Percentiles rank a stretch among this genome's conserved stretches.
Evolutionary conservation across 352 stramenopile genomes (phyloP).

Genomic region (Phytophthora hibernalis): DNA sequence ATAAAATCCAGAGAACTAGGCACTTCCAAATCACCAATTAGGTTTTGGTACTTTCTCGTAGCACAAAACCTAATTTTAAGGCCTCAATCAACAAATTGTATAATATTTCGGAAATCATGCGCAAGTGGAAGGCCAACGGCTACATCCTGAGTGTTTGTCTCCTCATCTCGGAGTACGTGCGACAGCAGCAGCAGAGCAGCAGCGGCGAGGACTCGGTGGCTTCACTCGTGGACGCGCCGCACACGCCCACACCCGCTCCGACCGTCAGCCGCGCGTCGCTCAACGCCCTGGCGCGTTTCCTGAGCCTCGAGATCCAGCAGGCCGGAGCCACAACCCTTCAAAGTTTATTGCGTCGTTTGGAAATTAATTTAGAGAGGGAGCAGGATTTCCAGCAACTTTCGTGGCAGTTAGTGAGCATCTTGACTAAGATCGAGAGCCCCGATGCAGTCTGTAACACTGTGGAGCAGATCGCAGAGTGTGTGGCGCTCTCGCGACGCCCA

Average conservation of each 20-base stretch:
- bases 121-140: slow-evolving; percentile 50
- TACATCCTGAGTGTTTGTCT: slow-evolving; percentile 62
- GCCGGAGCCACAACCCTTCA: slow-evolving; percentile 38
- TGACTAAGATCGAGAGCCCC: slow-evolving; percentile 66
- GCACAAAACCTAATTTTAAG: no score
- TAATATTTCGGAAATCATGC: slow-evolving; percentile 4
- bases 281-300: slow-evolving; percentile 58
- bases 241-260: neutral
- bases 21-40: no score
- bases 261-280: slow-evolving; percentile 45
- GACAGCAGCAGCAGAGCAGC: slow-evolving; percentile 41
- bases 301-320: slow-evolving; percentile 59
- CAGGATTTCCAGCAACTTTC: slow-evolving; percentile 55
- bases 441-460: slow-evolving; percentile 70
- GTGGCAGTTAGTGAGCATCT: slow-evolving; percentile 53
- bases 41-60: no score
- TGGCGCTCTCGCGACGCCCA: slow-evolving; percentile 45
- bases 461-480: slow-evolving; percentile 71
- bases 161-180: slow-evolving; percentile 57
- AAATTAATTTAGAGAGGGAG: slow-evolving; percentile 40
- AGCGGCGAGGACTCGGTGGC: slow-evolving; percentile 33
- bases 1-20: no score
- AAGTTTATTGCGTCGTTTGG: slow-evolving; percentile 56
- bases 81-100: no score
- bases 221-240: slow-evolving; percentile 22